Evolutionary conservation across 139 green algal genomes (phyloP).

Genomic region (Microglena sp.): DNA sequence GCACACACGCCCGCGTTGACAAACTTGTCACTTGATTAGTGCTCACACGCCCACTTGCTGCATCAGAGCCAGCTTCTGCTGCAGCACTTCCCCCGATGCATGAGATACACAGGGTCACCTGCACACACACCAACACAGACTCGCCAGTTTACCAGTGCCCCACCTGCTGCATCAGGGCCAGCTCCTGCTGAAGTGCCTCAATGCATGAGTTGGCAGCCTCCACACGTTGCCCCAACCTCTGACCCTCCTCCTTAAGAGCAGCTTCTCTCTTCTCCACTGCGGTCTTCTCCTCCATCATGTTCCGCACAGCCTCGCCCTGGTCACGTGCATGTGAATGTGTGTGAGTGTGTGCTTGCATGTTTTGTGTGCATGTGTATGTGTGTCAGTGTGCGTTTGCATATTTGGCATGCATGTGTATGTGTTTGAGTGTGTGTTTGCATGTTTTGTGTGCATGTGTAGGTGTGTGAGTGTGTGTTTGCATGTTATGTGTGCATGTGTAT

Average conservation of each 20-base stretch:
- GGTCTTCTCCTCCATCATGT: conserved; percentile 36
- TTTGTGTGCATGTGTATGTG: no score
- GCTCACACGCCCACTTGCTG: conserved; percentile 1
- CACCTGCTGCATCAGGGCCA: conserved; percentile 15
- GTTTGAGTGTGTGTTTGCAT: no score
- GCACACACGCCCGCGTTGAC: no score
- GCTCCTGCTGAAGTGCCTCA: conserved; percentile 18
- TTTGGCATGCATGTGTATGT: no score
- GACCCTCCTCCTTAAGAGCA: conserved; percentile 17
- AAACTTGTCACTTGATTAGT: no score
- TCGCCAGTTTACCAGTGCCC: conserved; percentile 1
- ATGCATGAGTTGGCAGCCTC: conserved; percentile 14
- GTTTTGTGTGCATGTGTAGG: no score
- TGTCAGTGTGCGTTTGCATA: no score
- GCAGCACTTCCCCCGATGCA: background rate
- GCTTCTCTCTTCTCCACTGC: conserved; percentile 23
- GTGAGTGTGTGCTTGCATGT: no score
- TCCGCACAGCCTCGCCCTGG: conserved; percentile 41
- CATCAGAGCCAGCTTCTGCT: background rate
- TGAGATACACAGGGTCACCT: background rate
- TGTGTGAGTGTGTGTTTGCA: no score
- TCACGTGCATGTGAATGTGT: no score
- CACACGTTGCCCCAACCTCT: conserved; percentile 9
- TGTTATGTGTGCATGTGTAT: no score
- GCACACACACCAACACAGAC: conserved; percentile 10